Evolutionary conservation across 2,329 filamentous ascomycete species (phyloP).

Genomic region (Dothideomycetes sp.): DNA sequence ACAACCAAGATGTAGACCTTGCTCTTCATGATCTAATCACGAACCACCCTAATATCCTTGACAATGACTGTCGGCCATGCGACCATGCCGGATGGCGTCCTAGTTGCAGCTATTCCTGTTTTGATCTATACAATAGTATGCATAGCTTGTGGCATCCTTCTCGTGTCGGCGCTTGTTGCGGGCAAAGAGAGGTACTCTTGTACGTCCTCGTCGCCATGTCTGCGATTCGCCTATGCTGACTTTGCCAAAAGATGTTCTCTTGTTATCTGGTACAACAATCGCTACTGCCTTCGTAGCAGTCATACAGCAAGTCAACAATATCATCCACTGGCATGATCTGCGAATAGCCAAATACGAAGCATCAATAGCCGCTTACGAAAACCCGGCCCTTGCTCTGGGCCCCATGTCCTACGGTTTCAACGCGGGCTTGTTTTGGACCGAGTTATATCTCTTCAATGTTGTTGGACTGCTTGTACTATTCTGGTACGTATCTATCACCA

Average conservation of each 20-base stretch:
- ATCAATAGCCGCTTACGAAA: slow-evolving; percentile 5
- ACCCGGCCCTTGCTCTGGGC: slow-evolving; percentile 11
- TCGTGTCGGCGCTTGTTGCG: slow-evolving; percentile 7
- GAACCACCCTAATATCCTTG: background rate
- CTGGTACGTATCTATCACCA: background rate
- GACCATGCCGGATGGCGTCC: background rate
- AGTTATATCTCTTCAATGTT: slow-evolving; percentile 12
- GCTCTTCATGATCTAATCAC: background rate
- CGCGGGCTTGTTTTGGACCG: slow-evolving; percentile 12
- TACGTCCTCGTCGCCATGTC: no score
- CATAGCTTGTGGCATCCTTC: slow-evolving; percentile 8
- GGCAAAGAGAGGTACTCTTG: slow-evolving; percentile 12
- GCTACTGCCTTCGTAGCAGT: slow-evolving; percentile 9
- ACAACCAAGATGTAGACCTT: background rate
- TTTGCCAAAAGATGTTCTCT: slow-evolving; percentile 8
- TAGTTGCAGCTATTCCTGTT: slow-evolving; percentile 10
- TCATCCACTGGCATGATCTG: slow-evolving; percentile 9
- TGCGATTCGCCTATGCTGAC: no score
- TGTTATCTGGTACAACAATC: slow-evolving; percentile 11
- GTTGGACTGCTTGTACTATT: slow-evolving; percentile 8
- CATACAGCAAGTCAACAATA: slow-evolving; percentile 11
- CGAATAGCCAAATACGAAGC: slow-evolving; percentile 10
- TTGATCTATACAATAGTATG: slow-evolving; percentile 11
- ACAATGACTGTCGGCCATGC: background rate
- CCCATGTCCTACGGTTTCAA: slow-evolving; percentile 12